Evolutionary conservation across 164 flowering plant species (phyloP).

Genomic region (Euptelea pleiosperma): DNA sequence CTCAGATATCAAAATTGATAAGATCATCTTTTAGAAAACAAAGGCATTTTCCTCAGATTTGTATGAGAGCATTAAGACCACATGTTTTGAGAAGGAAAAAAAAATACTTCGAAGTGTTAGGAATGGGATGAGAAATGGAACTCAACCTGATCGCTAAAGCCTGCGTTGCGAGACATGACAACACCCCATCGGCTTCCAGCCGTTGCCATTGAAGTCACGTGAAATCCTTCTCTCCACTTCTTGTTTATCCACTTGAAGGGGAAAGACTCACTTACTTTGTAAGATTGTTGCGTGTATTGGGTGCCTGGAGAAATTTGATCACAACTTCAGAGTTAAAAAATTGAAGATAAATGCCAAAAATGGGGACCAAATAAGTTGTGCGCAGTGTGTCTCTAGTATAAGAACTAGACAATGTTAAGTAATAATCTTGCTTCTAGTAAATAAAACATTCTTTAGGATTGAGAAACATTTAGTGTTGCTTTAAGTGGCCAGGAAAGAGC

Average conservation of each 20-base stretch:
- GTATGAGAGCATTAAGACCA: not conserved
- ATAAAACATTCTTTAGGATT: too few relatives aligned
- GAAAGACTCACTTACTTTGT: constrained; percentile 87
- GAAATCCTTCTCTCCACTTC: constrained; percentile 90
- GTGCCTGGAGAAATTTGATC: constrained; percentile 47
- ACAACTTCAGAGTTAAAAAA: not conserved
- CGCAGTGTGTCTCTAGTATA: too few relatives aligned
- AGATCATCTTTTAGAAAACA: not conserved
- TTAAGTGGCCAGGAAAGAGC: too few relatives aligned
- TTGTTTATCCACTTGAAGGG: constrained; percentile 92
- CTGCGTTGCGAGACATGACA: constrained; percentile 93
- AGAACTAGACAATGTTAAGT: too few relatives aligned
- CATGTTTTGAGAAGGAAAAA: not conserved
- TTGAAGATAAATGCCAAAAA: not conserved
- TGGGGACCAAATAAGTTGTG: not conserved
- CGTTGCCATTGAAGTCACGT: constrained; percentile 91
- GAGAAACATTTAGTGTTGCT: too few relatives aligned
- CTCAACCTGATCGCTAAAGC: constrained; percentile 77
- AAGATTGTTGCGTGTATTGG: constrained; percentile 80
- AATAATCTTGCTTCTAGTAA: too few relatives aligned
- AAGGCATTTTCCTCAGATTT: not conserved
- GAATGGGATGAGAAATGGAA: constrained; percentile 1
- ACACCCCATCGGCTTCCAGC: constrained; percentile 92
- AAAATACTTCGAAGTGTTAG: not conserved
- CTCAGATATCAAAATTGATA: not conserved